Evolutionary conservation across 371 early-diverging fungal species (phyloP), one percentile per base, ranked within the genome.

Genomic region (Quaeritorhiza haematococci): DNA sequence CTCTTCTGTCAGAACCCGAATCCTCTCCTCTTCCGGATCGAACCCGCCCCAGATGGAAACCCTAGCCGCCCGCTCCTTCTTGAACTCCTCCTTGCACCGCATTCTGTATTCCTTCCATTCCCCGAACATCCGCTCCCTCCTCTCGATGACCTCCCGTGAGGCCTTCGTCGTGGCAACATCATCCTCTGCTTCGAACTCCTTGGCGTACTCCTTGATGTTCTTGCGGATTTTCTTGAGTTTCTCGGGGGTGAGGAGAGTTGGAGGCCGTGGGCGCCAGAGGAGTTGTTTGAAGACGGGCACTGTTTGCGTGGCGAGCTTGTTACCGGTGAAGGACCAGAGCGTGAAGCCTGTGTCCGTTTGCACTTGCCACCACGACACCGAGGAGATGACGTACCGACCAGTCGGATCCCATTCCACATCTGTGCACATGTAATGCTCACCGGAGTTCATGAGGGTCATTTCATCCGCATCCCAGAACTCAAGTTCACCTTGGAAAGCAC

Each of bases 361-460:
- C 10, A 66, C 57, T 10, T 65, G 56, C 96, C 94, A 95, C 71
- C 84, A 78, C 41, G 92, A 90, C 33, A 93, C 89, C 32, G 87
- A 88, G 47, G 91, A 83, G 29, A 88, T 76, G 8, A 96, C 88
- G 64, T 86, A 98, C 54, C 98, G 88, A 62, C 98, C 98, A 10
- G 93, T 92, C 19, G 98, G 97, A 68, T 98, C 97, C 97, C 97
- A 98, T 68, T 93, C 94, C 49, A 94, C 82, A 65, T 96, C 94
- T 26, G 94, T 92, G 49, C 89, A 86, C 69, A 88, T 89, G 71
- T 91, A 96, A 72, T 97, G 96, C 69, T 94, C 96, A 46, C 68
- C 74, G 7, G 85, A 72, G 43, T 78, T 75, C 66, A 94, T 65
- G 56, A 88, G 63, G 50, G 83, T 78, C 50, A 88, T 80, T 50